Evolutionary conservation across 106 monocot genomes (phyloP), one percentile per base, ranked within the genome.

Genomic region (Dendrobium chrysotoxum): DNA sequence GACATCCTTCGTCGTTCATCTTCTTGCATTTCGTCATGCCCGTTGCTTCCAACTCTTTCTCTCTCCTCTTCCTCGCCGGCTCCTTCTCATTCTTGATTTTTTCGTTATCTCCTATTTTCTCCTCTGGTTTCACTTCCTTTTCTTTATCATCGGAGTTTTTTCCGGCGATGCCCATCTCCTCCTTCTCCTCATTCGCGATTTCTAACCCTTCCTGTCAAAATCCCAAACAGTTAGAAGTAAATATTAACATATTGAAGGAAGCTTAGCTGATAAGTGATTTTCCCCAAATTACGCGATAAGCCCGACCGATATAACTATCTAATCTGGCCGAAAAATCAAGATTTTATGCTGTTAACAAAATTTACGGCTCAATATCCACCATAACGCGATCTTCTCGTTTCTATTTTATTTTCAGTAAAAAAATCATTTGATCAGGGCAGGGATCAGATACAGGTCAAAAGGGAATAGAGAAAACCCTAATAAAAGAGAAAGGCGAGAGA

Each of bases 1-100:
- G 83, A 90, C 88, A 88, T 9, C 83, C 83, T 53, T 88, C 86
- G 4, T 89, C 92, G 79, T 87, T 89, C 23, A 20, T 87, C 77
- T 92, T 92, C 80, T 86, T 88, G 64, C 87, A 89, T 71, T 72
- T 71, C 53, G 23, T 85, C 26, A 28, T 50, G 20, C 28, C 28
- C 41, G 13, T 16, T 4, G 11, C 50, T 50, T 50, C 50, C 2
- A 13, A 13, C 13, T 50, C 50, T 50, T 15, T 50, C 50, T 50
- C 50, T 13, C 15, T 15, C 15, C 15, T 12, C 15, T 50, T 50
- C 50, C 44, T 44, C 44, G 44, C 44, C 6, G 44, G 8, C 1
- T 44, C 44, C 6, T 8, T 44, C 44, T 44, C 44, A 44, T 44
- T 44, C 9, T 44, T 44, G 44, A 9, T 44, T 44, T 44, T 5